Evolutionary conservation across 129 eudicot genomes (phyloP), one percentile per base, ranked within the genome.

Genomic region (Pittosporum tobira): DNA sequence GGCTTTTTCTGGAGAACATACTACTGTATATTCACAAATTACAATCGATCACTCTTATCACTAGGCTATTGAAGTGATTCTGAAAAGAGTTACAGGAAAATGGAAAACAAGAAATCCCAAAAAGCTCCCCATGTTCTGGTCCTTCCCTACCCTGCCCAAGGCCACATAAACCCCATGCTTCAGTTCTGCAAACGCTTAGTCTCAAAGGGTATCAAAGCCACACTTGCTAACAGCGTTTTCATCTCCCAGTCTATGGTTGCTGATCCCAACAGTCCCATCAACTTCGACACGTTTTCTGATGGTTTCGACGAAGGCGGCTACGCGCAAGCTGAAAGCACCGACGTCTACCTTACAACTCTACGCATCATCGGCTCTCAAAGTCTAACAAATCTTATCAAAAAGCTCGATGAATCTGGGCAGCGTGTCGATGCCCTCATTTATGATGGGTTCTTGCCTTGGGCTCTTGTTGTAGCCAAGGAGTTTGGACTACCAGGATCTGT

Each of bases 371-470:
- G 72, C 30, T 27, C 66, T 18, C 25, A 45, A 36, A 56, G 71
- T 15, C 18, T 66, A 1, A 1, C 52, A 1, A 50, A 62, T 13
- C 67, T 76, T 5, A 18, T 77, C 18, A 40, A 50, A 26, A 61
- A 43, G 54, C 48, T 62, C 10, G 27, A 6, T 4, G 30, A 52
- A 1, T 16, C 28, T 27, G 79, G 73, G 3, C 55, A 61, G 2
- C 61, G 70, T 19, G 70, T 71, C 6, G 57, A 64, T 21, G 70
- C 68, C 12, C 45, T 77, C 1, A 30, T 72, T 13, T 77, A 64
- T 18, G 78, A 69, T 40, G 42, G 73, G 18, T 64, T 72, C 53
- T 25, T 73, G 51, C 79, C 76, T 15, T 77, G 83, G 83, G 79
- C 51, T 28, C 48, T 68, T 13, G 76, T 53, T 13, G 72, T 77